Conservation (phyloP, 192 early-diverging fungal species). For the Funneliformis mosseae region DNA sequence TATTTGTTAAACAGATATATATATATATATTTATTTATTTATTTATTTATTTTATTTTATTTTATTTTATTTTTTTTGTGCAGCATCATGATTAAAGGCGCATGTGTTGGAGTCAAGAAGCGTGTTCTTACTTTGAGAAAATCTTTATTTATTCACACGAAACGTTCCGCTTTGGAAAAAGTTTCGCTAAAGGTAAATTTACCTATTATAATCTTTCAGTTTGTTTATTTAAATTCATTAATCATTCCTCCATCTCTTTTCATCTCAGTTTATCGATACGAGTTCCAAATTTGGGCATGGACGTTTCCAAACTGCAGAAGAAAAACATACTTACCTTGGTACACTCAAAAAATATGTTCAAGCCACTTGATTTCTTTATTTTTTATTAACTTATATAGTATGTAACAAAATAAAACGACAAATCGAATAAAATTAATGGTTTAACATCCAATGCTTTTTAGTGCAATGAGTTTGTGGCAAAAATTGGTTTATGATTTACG, state of each 20-base stretch:
- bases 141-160: conserved; percentile 95
- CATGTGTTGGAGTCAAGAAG: conserved; percentile 95
- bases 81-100: conserved; percentile 95
- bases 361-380: background rate
- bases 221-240: background rate
- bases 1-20: background rate
- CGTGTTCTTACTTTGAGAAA: conserved; percentile 98
- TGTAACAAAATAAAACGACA: too few species aligned
- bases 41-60: background rate
- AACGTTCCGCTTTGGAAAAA: conserved; percentile 94
- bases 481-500: too few species aligned
- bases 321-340: conserved; percentile 94
- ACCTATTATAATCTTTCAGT: background rate
- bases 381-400: too few species aligned
- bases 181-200: conserved; percentile 77
- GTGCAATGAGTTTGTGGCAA: too few species aligned
- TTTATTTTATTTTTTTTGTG: background rate
- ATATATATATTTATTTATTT: background rate
- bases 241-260: background rate
- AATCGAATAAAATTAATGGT: too few species aligned
- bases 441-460: too few species aligned
- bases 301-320: conserved; percentile 97
- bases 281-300: conserved; percentile 99
- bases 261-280: conserved; percentile 90
- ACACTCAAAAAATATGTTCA: conserved; percentile 83